phyloP scores from a whole-genome alignment of 805 yeast genomes.

The Tetrapisispora taiwanensis region DNA sequence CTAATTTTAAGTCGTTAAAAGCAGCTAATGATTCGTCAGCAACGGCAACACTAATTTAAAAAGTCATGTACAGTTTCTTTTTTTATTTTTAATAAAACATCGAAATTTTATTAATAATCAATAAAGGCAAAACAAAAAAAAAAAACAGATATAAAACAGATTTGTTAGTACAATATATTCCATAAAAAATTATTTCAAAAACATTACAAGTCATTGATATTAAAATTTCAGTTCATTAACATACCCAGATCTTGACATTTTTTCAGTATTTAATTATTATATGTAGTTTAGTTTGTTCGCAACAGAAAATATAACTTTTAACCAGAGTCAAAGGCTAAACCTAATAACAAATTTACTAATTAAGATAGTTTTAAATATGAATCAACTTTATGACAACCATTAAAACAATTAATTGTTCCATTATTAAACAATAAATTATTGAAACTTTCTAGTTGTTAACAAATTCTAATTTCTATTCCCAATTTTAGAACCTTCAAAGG shows the following conservation, averaged over 20 bases:
- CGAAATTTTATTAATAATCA: no score
- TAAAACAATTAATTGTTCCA: no score
- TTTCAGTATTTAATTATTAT: background rate
- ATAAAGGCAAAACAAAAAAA: no score
- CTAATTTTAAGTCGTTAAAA: conserved; percentile 91
- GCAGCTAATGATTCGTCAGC: conserved; percentile 87
- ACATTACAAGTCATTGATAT: background rate
- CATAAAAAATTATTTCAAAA: background rate
- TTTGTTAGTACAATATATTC: background rate
- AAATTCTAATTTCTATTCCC: background rate
- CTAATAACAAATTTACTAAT: no score
- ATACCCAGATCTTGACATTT: conserved; percentile 32
- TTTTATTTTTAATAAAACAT: no score
- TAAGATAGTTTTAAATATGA: no score
- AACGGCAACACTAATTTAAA: conserved; percentile 53
- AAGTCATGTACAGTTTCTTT: no score
- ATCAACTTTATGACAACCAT: no score
- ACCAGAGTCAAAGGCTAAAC: no score
- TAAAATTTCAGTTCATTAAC: conserved; percentile 6
- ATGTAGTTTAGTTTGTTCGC: background rate
- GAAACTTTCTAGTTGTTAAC: background rate
- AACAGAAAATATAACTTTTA: no score
- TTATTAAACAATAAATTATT: background rate
- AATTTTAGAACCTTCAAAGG: background rate
- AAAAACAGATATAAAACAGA: no score